Evolutionary conservation across 805 yeast species (phyloP).

Genomic region (Metschnikowia peoriensis): DNA sequence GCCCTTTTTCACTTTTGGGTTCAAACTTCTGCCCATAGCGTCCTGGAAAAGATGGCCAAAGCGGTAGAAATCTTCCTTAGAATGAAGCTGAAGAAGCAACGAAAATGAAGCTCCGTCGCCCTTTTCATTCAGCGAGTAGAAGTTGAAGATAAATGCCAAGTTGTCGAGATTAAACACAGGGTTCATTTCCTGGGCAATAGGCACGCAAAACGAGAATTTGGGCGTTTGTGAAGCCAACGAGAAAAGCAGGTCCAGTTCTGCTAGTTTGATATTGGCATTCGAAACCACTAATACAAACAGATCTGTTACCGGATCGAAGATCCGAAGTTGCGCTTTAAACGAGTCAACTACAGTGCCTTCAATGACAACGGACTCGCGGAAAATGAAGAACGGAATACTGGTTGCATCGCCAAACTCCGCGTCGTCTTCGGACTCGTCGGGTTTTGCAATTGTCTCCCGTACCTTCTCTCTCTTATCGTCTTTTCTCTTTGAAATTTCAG

Average conservation of each 20-base stretch:
- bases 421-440: conserved; percentile 15
- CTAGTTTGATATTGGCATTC: conserved; percentile 28
- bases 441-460: neutral
- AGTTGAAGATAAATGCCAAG: conserved; percentile 65
- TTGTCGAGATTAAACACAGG: conserved; percentile 64
- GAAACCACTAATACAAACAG: conserved; percentile 45
- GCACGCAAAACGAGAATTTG: conserved; percentile 7
- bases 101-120: conserved; percentile 46
- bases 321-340: conserved; percentile 43
- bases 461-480: conserved; percentile 5
- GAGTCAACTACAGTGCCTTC: conserved; percentile 20
- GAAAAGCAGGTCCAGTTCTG: conserved; percentile 52
- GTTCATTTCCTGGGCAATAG: conserved; percentile 48
- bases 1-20: conserved; percentile 1
- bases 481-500: neutral
- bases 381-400: conserved; percentile 14
- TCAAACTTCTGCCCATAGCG: conserved; percentile 5
- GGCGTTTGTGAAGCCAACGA: conserved; percentile 39
- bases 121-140: conserved; percentile 20
- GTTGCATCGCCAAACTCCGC: conserved; percentile 18
- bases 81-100: conserved; percentile 58
- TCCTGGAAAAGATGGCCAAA: conserved; percentile 31
- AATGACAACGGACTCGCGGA: conserved; percentile 11
- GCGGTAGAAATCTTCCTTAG: conserved; percentile 35
- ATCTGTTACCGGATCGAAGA: conserved; percentile 54